phyloP scores from a whole-genome alignment of 352 stramenopile genomes.

The Phytophthora ohioensis region DNA sequence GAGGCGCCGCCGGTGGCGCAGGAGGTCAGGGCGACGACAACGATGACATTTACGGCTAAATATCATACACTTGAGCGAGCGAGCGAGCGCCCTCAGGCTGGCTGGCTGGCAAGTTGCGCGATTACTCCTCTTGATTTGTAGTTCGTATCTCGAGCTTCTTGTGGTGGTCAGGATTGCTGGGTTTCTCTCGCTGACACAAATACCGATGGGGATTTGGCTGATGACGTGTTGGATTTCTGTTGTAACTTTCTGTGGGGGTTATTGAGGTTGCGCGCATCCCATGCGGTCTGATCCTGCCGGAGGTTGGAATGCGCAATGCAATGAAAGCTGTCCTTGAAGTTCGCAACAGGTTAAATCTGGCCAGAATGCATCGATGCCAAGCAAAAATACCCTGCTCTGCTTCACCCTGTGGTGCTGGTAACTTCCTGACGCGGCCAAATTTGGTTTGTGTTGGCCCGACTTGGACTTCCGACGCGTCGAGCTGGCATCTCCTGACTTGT shows the following conservation, averaged over 20 bases:
- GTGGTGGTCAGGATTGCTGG: constrained; percentile 22
- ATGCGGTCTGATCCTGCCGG: constrained; percentile 22
- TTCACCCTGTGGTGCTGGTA: constrained; percentile 4
- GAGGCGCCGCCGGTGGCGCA: constrained; percentile 46
- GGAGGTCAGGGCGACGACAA: constrained; percentile 71
- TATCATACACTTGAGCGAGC: constrained; percentile 44
- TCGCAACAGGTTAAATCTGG: constrained; percentile 18
- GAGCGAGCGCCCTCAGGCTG: constrained; percentile 20
- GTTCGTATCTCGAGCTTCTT: constrained; percentile 35
- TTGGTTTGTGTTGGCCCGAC: constrained; percentile 32
- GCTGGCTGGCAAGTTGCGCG: constrained; percentile 30
- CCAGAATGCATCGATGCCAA: constrained; percentile 7
- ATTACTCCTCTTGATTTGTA: constrained; percentile 36
- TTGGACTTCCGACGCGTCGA: constrained; percentile 16
- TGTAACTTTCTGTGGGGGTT: constrained; percentile 5
- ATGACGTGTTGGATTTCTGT: constrained; percentile 25
- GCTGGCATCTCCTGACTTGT: constrained; percentile 23
- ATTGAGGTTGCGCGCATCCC: constrained; percentile 10
- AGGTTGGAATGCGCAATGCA: not conserved
- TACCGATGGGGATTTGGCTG: constrained; percentile 41
- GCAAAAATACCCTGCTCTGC: constrained; percentile 34
- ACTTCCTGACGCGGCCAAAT: constrained; percentile 21
- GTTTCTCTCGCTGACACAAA: constrained; percentile 36
- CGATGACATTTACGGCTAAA: constrained; percentile 91
- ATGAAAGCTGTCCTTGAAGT: constrained; percentile 30